Base-by-base conservation (phyloP, 2,329 filamentous ascomycete genomes). In the Tolypocladium pustulatum region DNA sequence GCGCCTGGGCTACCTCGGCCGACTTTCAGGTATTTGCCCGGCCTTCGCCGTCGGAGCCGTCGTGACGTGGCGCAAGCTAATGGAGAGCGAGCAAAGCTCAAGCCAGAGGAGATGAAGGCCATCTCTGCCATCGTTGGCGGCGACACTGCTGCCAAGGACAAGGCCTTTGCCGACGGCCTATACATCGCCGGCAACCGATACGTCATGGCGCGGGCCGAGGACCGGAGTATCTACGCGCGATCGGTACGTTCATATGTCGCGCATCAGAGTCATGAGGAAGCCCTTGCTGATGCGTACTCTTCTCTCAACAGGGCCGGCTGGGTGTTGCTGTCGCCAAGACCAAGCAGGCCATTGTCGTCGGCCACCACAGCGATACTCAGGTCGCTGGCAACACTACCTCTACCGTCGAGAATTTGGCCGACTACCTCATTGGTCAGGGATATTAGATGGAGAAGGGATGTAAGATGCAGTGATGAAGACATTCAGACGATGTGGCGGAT, bases 251-350 rank as follows among this genome's bases (percentile, higher is more conserved):
- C 59, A 41, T 51, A 51, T 7, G 13, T 40, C n/a, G 34, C 40
- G 41, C 13, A 36, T 20, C 27, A 30, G 9, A 7, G 57, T 9
- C 4, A 8, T 17, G 8, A 1, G 1, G 8, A 15, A 27, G 32
- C 15, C 20, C 41, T 13, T 57, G 36, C 54, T 59, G n/a, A 59
- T 53, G 46, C 25, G 52, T 37, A 8, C 10, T 25, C 32, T 57
- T 20, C 12, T n/a, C 2, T 58, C 27, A 37, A 62, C 63, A 83
- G 80, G 91, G 89, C 67, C 90, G 87, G 72, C 84, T 87, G 71
- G 94, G 94, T 65, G 76, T 96, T 68, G 81, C 88, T 71, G 84
- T 94, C 67, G 86, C 87, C 76, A 96, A 95, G 81, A 95, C 93
- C 68, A 87, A 82, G 69, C 88, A 95, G 77, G 90, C 91, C 66